A percentile compares a stretch with the other conserved stretches of the same genome.
phyloP scores from a whole-genome alignment of 2,329 filamentous ascomycete species.

The Fusarium subglutinans region DNA sequence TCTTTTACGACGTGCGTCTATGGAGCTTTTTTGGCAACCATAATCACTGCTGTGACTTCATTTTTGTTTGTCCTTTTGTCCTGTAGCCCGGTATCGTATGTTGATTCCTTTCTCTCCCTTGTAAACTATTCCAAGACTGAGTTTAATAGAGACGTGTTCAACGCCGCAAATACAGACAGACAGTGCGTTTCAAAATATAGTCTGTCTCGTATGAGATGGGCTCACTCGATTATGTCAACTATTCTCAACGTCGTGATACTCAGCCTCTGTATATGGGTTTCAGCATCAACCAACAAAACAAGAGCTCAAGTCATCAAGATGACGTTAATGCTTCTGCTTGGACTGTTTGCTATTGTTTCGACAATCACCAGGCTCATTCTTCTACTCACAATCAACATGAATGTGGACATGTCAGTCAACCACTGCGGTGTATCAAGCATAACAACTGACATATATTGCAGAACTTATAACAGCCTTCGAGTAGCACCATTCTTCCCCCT shows the following conservation, averaged over 20 bases:
- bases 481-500: conserved; percentile 53
- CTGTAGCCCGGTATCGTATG: conserved; percentile 33
- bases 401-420: conserved; percentile 46
- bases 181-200: conserved; percentile 29
- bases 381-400: conserved; percentile 45
- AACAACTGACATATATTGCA: conserved; percentile 21
- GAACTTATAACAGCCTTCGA: conserved; percentile 50
- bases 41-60: conserved; percentile 11
- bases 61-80: conserved; percentile 38
- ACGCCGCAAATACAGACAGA: conserved; percentile 14
- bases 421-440: too few relatives aligned
- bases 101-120: not conserved
- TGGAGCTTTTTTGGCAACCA: conserved; percentile 12
- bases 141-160: conserved; percentile 30
- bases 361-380: conserved; percentile 52
- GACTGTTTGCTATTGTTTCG: conserved; percentile 49
- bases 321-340: conserved; percentile 50
- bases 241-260: conserved; percentile 49
- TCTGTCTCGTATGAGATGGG: conserved; percentile 46
- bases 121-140: not conserved
- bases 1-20: conserved; percentile 29
- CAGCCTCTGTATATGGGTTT: conserved; percentile 50
- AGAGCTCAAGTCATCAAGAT: conserved; percentile 47
- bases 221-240: conserved; percentile 45
- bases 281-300: conserved; percentile 49